These are phyloP conservation scores for Vararia minispora DNA, from an alignment of 768 basidiomycete species.

Conservation along the genomic window DNA sequence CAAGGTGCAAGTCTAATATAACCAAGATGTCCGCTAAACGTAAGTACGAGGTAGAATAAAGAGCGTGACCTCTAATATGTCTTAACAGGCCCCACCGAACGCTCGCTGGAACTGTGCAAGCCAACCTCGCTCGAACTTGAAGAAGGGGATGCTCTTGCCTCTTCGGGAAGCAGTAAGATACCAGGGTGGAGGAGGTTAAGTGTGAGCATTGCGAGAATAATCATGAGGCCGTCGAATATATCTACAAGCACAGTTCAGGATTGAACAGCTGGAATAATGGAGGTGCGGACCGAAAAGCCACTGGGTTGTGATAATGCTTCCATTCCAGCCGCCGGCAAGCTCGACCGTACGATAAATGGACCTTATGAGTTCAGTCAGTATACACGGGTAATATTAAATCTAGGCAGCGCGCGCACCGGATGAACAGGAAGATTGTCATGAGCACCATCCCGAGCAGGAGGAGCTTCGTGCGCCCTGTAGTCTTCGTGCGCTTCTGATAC, in stretches of 20 bases:
- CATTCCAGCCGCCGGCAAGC: constrained; percentile 8
- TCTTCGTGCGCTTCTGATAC: not conserved
- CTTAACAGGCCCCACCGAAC: no score
- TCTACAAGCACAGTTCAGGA: constrained; percentile 1
- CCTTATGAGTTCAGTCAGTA: constrained; percentile 1
- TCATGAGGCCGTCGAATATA: constrained; percentile 10
- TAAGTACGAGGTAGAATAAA: no score
- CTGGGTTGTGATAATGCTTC: constrained; percentile 7
- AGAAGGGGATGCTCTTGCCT: not conserved
- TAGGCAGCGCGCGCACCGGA: constrained; percentile 4
- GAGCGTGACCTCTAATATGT: no score
- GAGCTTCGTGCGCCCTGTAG: not conserved
- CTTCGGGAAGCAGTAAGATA: not conserved
- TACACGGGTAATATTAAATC: not conserved
- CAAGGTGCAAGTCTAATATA: no score
- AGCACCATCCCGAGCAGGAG: constrained; percentile 5
- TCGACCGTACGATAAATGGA: constrained; percentile 9
- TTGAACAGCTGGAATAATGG: not conserved
- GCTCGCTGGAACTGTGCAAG: not conserved
- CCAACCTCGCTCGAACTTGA: not conserved
- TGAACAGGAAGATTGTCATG: constrained; percentile 9
- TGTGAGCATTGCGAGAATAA: constrained; percentile 7
- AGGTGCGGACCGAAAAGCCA: constrained; percentile 9
- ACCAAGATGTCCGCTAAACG: no score
- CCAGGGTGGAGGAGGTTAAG: constrained; percentile 9